Percentiles rank a stretch among this genome's conserved stretches.
Evolutionary conservation across 495 filamentous ascomycete genomes (phyloP).

Genomic region (Trichoderma erinaceum): DNA sequence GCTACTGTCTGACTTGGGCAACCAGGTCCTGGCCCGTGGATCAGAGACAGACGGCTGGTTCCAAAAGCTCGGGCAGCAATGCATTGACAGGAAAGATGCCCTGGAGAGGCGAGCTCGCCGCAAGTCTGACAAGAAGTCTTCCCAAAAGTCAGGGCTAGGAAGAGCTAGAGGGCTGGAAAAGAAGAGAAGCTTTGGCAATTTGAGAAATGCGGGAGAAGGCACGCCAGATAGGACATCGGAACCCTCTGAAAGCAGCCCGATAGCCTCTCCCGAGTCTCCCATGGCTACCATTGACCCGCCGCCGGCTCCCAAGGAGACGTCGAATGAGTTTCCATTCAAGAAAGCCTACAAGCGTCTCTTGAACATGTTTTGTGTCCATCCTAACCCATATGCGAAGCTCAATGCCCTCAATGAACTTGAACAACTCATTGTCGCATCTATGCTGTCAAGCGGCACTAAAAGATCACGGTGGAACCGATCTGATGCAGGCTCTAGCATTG

Average conservation of each 20-base stretch:
- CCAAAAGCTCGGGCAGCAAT: constrained; percentile 66
- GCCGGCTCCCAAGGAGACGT: constrained; percentile 33
- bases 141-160: constrained; percentile 27
- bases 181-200: constrained; percentile 51
- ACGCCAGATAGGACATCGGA: constrained; percentile 25
- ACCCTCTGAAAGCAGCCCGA: not conserved
- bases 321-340: constrained; percentile 61
- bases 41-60: constrained; percentile 95
- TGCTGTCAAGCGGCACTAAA: constrained; percentile 45
- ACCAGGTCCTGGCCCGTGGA: constrained; percentile 72
- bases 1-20: constrained; percentile 83
- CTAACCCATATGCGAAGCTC: constrained; percentile 81
- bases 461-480: constrained; percentile 33
- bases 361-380: constrained; percentile 81
- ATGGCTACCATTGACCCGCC: constrained; percentile 18
- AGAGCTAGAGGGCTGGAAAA: constrained; percentile 51
- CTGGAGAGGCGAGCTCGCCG: constrained; percentile 45
- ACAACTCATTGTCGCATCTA: constrained; percentile 69
- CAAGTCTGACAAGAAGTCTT: constrained; percentile 31
- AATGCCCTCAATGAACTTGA: constrained; percentile 78
- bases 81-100: constrained; percentile 67
- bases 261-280: constrained; percentile 1
- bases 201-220: constrained; percentile 36
- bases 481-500: constrained; percentile 26
- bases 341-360: constrained; percentile 73